Evolutionary conservation across 2,329 filamentous ascomycete species (phyloP), one percentile per base, ranked within the genome.

Genomic region (Helotiales sp.): DNA sequence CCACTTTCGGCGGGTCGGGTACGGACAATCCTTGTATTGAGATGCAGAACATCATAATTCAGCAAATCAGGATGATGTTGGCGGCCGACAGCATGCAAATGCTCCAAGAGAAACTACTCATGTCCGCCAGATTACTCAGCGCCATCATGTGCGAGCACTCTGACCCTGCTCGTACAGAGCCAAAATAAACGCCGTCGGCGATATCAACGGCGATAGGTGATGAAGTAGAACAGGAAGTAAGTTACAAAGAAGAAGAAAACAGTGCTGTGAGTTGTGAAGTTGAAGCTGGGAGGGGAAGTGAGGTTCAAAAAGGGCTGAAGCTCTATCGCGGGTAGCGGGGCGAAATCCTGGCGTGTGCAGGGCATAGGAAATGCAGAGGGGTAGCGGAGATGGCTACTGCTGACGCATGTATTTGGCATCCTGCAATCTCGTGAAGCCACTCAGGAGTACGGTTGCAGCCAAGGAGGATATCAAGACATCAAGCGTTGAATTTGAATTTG

Each of bases 121-220:
- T 57, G n/a, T 40, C 20, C n/a, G 26, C 49, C 28, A 52, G 49
- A 24, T 57, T 57, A 57, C 26, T 57, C 54, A 57, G 54, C 54
- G 32, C 30, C 20, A 11, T 37, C 54, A 40, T 37, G 54, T 55
- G 54, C 30, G 6, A 13, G 20, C 0, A 24, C 20, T 26, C 13
- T 26, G 32, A 57, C 24, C 32, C 20, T 55, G 28, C 30, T 34
- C 30, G 17, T 6, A 20, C 24, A 40, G 32, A 15, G 20, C 20
- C 22, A 10, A 24, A 10, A 26, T 37, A 15, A 57, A 37, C 54
- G 20, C 54, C 54, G 54, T 57, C 54, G 54, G 54, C 32, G 54
- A 37, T 57, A 40, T 17, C 13, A 52, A 7, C 15, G 11, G n/a
- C 15, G n/a, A 57, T 37, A 57, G 54, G 13, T 24, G 32, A 7